Conservation (phyloP, 768 basidiomycete species). For the Kwoniella shandongensis region DNA sequence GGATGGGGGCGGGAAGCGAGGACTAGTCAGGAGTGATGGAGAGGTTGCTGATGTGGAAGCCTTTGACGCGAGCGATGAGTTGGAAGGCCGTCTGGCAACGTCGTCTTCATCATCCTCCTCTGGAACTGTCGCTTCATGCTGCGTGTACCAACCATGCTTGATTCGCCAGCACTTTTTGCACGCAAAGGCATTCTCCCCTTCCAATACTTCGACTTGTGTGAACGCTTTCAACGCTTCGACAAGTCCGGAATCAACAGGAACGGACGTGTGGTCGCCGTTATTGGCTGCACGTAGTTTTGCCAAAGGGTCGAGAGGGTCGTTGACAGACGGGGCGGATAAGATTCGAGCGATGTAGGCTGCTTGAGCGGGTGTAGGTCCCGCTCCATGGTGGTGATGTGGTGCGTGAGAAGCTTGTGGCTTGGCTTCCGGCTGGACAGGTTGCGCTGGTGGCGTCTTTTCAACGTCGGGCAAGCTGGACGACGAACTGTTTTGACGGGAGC, state of each 20-base stretch:
- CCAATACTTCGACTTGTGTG: conserved; percentile 87
- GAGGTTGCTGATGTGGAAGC: too few species aligned
- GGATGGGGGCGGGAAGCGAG: background rate
- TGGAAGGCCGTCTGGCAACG: conserved; percentile 5
- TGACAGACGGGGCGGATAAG: conserved; percentile 36
- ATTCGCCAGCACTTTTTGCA: conserved; percentile 95
- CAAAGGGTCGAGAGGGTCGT: conserved; percentile 38
- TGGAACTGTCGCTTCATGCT: conserved; percentile 26
- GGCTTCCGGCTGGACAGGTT: conserved; percentile 3
- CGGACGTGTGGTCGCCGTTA: conserved; percentile 19
- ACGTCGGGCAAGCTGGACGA: background rate
- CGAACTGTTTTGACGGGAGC: conserved; percentile 10
- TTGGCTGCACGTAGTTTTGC: conserved; percentile 40
- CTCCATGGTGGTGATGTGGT: conserved; percentile 17
- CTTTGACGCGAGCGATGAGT: too few species aligned
- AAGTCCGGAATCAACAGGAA: conserved; percentile 46
- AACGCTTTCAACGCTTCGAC: conserved; percentile 78
- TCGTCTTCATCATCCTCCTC: conserved; percentile 49
- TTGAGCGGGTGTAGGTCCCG: conserved; percentile 50
- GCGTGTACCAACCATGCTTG: conserved; percentile 59
- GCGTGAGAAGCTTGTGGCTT: conserved; percentile 1
- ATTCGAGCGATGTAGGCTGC: conserved; percentile 53
- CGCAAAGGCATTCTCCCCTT: conserved; percentile 92
- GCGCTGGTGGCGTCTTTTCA: background rate
- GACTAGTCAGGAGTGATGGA: too few species aligned